These are phyloP conservation scores for Setomelanomma holmii DNA, from an alignment of 2,329 filamentous ascomycete species.

Conservation along the genomic window DNA sequence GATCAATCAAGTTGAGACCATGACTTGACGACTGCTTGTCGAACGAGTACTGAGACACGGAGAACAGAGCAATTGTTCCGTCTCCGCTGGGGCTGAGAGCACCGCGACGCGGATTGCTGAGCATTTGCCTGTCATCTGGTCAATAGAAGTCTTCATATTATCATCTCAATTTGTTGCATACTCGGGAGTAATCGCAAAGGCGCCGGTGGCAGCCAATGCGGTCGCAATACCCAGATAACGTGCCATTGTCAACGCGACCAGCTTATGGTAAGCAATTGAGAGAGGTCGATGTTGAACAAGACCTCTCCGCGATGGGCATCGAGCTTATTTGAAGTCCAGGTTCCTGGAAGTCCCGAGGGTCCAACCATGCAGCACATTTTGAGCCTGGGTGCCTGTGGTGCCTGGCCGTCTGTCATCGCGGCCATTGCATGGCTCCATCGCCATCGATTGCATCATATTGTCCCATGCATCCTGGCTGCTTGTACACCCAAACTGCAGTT, in stretches of 20 bases:
- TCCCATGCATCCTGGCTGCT: conserved; percentile 7
- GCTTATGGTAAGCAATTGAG: conserved; percentile 36
- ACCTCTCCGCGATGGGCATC: conserved; percentile 19
- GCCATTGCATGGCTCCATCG: conserved; percentile 8
- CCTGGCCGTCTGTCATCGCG: conserved; percentile 9
- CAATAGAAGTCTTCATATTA: not conserved
- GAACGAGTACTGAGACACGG: conserved; percentile 80
- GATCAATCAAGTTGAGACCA: conserved; percentile 51
- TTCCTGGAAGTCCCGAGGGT: conserved; percentile 5
- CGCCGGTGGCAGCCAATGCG: conserved; percentile 43
- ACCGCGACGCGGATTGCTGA: conserved; percentile 77
- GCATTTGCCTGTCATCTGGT: conserved; percentile 51
- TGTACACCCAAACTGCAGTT: conserved; percentile 13
- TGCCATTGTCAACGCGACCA: conserved; percentile 42
- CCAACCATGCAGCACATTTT: conserved; percentile 11
- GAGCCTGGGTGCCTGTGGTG: conserved; percentile 19
- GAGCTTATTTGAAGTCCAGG: conserved; percentile 32
- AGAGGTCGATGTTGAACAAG: conserved; percentile 26
- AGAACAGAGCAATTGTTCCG: conserved; percentile 70
- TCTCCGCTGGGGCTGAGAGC: conserved; percentile 70
- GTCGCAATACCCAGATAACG: conserved; percentile 42
- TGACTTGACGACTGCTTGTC: conserved; percentile 70
- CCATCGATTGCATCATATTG: conserved; percentile 28
- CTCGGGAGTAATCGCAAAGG: conserved; percentile 45
- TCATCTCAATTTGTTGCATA: conserved; percentile 18